Conservation (phyloP, 805 yeast genomes). For the Candida pseudofarinosa region DNA sequence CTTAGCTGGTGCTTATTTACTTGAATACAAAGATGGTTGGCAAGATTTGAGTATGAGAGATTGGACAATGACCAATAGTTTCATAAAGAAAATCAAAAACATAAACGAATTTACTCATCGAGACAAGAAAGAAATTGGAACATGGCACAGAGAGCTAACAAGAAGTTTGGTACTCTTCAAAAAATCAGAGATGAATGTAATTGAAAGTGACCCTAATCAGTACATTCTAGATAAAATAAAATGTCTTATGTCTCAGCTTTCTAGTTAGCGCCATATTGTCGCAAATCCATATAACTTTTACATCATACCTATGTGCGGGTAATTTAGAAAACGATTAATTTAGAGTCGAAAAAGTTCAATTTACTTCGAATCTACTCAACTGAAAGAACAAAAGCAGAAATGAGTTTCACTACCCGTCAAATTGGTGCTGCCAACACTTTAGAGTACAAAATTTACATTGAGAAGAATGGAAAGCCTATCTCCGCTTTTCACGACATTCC, state of each 20-base stretch:
- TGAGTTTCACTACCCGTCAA: conserved; percentile 86
- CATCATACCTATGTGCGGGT: too few relatives aligned
- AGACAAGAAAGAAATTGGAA: conserved; percentile 1
- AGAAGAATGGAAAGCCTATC: conserved; percentile 88
- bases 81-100: conserved; percentile 6
- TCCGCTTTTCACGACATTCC: conserved; percentile 84
- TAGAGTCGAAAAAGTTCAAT: neutral
- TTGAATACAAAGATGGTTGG: conserved; percentile 34
- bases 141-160: conserved; percentile 46
- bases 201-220: conserved; percentile 8
- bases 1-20: conserved; percentile 40
- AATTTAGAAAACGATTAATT: too few relatives aligned
- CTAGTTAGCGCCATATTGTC: too few relatives aligned
- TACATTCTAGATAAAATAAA: conserved; percentile 8
- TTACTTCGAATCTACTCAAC: neutral
- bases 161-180: conserved; percentile 46
- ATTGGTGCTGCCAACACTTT: conserved; percentile 94
- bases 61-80: conserved; percentile 13
- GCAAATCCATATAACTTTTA: too few relatives aligned
- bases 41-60: conserved; percentile 19
- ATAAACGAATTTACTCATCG: neutral
- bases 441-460: conserved; percentile 88
- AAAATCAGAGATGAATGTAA: conserved; percentile 57
- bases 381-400: conserved; percentile 16
- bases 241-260: neutral